Evolutionary conservation across 2,329 filamentous ascomycete genomes (phyloP), one percentile per base, ranked within the genome.

Genomic region (Pseudogymnoascus sp.): DNA sequence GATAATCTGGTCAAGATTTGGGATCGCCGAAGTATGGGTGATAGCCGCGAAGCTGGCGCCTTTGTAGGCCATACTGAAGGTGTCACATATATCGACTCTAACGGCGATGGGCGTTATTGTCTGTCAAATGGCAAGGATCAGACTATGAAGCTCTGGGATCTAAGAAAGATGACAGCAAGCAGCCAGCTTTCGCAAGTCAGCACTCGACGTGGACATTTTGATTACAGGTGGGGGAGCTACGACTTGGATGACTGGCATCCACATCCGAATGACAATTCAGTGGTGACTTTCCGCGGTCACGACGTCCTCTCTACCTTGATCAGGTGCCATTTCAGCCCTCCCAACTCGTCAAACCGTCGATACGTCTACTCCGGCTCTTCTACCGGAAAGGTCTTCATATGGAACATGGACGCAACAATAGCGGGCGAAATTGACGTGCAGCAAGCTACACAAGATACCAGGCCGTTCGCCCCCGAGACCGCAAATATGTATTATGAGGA

Each of bases 91-190:
- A 82, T 89, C 63, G 86, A 89, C 74, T 87, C 83, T 74, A 89
- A 89, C 71, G 85, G 85, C 61, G 86, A 89, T 71, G 86, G 86
- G 3, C 80, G 86, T 72, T 97, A 97, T 74, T 89, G 97, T 7
- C 83, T 99, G 26, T 93, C 88, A 68, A 99, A 99, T 70, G 91
- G 87, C 66, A 99, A 97, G 73, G 95, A 99, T 72, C 95, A 97
- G 75, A 93, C 88, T 44, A 96, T 96, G 85, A 97, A 97, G 76
- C 82, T 99, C 0, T 99, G 95, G 95, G 95, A 99, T 74, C 74
- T 97, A 63, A 83, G 93, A 61, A 96, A 90, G 81, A 90, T 95
- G 80, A 86, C 86, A 4, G 84, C 82, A 0, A 74, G 75, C 21
- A 73, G 73, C 23, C 67, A 70, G 17, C 9, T 56, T 19, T 56